A percentile compares a stretch with the other conserved stretches of the same genome.
phyloP scores from a whole-genome alignment of 1,284 basidiomycete species.

The Irpex lacteus region DNA sequence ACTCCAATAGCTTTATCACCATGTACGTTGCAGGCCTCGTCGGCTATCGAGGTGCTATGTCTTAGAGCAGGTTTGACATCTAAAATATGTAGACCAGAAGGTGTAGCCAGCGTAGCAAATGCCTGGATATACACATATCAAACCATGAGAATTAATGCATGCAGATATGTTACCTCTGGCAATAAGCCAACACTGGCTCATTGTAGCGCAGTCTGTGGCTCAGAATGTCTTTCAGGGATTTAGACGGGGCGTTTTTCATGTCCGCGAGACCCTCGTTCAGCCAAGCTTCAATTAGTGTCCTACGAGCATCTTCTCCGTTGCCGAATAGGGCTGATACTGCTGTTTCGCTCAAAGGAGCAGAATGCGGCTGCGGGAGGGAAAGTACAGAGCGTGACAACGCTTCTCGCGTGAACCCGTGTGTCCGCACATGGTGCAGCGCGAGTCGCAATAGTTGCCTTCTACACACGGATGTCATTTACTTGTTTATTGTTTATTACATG shows the following conservation, averaged over 20 bases:
- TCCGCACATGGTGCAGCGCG: slow-evolving; percentile 58
- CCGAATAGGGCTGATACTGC: slow-evolving; percentile 76
- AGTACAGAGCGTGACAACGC: slow-evolving; percentile 67
- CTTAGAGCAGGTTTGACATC: slow-evolving; percentile 56
- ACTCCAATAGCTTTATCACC: slow-evolving; percentile 56
- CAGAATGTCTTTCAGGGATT: slow-evolving; percentile 44
- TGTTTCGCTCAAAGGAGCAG: slow-evolving; percentile 60
- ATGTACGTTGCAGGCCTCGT: slow-evolving; percentile 59
- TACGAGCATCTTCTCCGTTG: slow-evolving; percentile 58
- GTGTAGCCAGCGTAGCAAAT: slow-evolving; percentile 59
- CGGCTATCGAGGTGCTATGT: slow-evolving; percentile 60
- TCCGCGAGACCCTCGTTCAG: slow-evolving; percentile 56
- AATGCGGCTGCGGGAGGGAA: slow-evolving; percentile 45
- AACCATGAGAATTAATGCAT: background rate
- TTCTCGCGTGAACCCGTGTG: slow-evolving; percentile 70
- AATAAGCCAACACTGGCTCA: slow-evolving; percentile 59
- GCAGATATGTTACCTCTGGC: slow-evolving; percentile 50
- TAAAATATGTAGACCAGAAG: slow-evolving; percentile 46
- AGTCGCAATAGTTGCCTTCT: slow-evolving; percentile 46
- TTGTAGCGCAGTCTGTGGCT: slow-evolving; percentile 57
- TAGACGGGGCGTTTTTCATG: slow-evolving; percentile 37
- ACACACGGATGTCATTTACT: background rate
- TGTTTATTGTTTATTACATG: background rate
- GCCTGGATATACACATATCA: slow-evolving; percentile 39
- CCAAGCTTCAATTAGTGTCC: slow-evolving; percentile 68